phyloP scores from a whole-genome alignment of 2,329 filamentous ascomycete genomes.

The Cladosporium sp. region DNA sequence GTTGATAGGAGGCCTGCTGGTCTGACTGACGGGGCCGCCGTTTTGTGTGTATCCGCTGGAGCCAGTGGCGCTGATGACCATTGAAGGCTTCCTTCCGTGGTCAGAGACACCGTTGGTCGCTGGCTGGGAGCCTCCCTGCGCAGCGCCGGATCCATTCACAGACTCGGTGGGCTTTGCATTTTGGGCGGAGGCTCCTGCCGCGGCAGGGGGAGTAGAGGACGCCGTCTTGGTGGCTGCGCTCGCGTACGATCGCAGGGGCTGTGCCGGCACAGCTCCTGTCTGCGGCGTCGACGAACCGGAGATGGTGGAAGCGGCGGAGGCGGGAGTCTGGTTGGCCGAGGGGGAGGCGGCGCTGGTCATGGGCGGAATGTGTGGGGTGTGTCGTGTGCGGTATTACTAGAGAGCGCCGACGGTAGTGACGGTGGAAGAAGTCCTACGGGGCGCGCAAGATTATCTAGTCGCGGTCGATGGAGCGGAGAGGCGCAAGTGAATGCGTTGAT shows the following conservation, averaged over 20 bases:
- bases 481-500: conserved; percentile 24
- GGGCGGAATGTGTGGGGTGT: conserved; percentile 22
- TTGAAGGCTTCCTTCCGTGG: conserved; percentile 82
- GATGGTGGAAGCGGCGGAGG: conserved; percentile 48
- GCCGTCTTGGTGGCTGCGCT: conserved; percentile 61
- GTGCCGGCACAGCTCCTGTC: conserved; percentile 55
- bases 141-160: conserved; percentile 72
- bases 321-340: conserved; percentile 47
- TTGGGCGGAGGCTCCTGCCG: conserved; percentile 53
- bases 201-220: conserved; percentile 51
- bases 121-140: conserved; percentile 37
- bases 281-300: conserved; percentile 54
- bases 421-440: conserved; percentile 15
- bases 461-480: conserved; percentile 18
- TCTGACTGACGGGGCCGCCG: conserved; percentile 65
- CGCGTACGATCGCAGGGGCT: conserved; percentile 60
- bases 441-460: not conserved
- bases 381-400: conserved; percentile 21
- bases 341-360: conserved; percentile 61
- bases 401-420: conserved; percentile 14
- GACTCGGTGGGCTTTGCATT: conserved; percentile 65
- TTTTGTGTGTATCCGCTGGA: conserved; percentile 75
- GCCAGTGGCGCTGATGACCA: conserved; percentile 86
- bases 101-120: conserved; percentile 62
- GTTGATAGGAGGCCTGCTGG: conserved; percentile 63